Evolutionary conservation across 1,284 basidiomycete genomes (phyloP), one percentile per base, ranked within the genome.

Genomic region (Cronartium quercuum): DNA sequence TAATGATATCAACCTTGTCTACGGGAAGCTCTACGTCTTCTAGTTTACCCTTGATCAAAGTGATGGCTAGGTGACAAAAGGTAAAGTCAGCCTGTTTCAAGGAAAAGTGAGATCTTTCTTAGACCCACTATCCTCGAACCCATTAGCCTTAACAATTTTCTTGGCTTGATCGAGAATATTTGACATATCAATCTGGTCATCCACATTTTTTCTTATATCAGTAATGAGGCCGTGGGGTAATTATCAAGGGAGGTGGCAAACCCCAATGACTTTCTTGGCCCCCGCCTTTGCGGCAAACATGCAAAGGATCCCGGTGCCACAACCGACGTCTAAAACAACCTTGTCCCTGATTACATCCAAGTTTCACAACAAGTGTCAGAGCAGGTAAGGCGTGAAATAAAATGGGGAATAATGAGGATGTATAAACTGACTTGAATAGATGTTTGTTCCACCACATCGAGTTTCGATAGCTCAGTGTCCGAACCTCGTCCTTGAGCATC

Each of bases 261-360:
- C 88, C 76, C 92, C 94, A 37, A 71, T 64, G 79, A 99, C 96
- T 79, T 92, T 92, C 81, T 90, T 90, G 64, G 96, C 96, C 60
- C 96, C 96, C 37, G 96, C 96, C 83, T 92, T 94, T 70, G 95
- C 94, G 65, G 96, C 96, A 81, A 99, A 99, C 95, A 99, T 98
- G 80, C 91, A 95, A 60, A 99, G 85, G 78, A 99, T 98, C 76
- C 96, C 96, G 7, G 96, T 99, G 62, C 96, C 96, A 81, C 96
- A 98, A 57, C 96, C 96, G 78, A 99, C 95, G 82, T 99, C 96
- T 71, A 99, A 87, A 2, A 99, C 96, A 40, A 89, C 90, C 84
- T 95, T 96, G 82, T 88, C 94, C 60, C 74, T 76, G 35, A 0
- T 9, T 10, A 1, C 3, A 40, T 3, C 18, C n/a, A 6, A n/a